Evolutionary conservation across 2,329 filamentous ascomycete species (phyloP), one percentile per base, ranked within the genome.

Genomic region (Whalleya microplaca): DNA sequence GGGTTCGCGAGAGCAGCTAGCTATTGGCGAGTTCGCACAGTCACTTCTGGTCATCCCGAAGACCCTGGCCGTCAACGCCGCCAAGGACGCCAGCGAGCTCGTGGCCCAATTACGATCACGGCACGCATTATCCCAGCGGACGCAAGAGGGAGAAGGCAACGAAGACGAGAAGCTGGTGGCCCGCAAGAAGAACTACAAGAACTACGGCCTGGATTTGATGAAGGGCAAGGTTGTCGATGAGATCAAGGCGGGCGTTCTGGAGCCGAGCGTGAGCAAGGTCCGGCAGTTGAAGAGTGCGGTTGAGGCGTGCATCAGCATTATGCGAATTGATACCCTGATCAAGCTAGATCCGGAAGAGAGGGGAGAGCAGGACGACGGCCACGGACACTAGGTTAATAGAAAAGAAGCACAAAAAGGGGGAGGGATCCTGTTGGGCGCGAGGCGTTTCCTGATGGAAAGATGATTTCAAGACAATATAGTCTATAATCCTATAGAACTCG

Each of bases 301-400:
- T 48, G 95, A 99, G 80, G 95, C 95, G 53, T 98, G 95, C 76
- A 96, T 99, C 76, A 91, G 92, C 72, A 98, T 99, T 74, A 98
- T 99, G 95, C 86, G 95, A 71, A 99, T 99, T 73, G 95, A 99
- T 80, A 98, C 95, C 64, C 83, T 99, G 77, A 98, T 99, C 79
- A 96, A 96, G 82, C 80, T 99, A 75, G 95, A 99, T 81, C 93
- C 93, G 18, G 92, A 97, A 80, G 84, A 88, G 80, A 83, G 84
- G 71, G 81, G 79, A 41, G 84, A 87, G 70, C 85, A 85, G 65
- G 90, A 96, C 77, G 91, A 95, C 70, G 92, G 91, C 55, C 91
- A 96, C 77, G 92, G 89, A 52, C 92, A 96, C 79, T 72, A 56
- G 47, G 45, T 45, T 46, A 56, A 42, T 41, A 51, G 42, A 56